These are phyloP conservation scores for Hordeum pubiflorum DNA, from an alignment of 202 grass and related monocot species.

Conservation along the genomic window DNA sequence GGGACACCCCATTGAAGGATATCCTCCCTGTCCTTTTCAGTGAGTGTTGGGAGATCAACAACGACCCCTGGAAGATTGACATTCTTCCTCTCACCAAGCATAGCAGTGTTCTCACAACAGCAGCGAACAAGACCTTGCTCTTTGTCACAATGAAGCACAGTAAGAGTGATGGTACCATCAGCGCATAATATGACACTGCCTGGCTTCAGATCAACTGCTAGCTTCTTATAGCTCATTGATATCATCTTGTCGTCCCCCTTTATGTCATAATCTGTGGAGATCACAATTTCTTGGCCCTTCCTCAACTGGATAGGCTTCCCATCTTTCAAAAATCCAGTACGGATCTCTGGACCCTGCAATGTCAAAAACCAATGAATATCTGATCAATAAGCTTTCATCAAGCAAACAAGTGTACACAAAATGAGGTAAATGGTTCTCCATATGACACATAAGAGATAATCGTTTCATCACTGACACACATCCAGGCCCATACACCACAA, in stretches of 20 bases:
- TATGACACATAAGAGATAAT: not conserved
- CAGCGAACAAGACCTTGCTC: constrained; percentile 52
- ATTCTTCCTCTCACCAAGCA: constrained; percentile 93
- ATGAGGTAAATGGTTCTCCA: not conserved
- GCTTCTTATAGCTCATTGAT: constrained; percentile 94
- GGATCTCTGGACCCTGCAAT: constrained; percentile 81
- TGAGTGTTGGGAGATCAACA: constrained; percentile 90
- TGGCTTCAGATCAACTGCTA: constrained; percentile 68
- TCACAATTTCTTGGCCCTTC: constrained; percentile 72
- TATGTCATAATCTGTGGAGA: constrained; percentile 77
- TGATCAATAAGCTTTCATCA: not conserved
- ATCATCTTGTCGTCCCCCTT: constrained; percentile 66
- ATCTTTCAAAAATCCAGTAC: constrained; percentile 93
- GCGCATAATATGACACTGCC: constrained; percentile 67
- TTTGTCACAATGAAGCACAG: constrained; percentile 58
- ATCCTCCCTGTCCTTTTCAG: constrained; percentile 83
- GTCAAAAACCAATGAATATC: not conserved
- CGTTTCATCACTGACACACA: not conserved
- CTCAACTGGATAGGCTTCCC: constrained; percentile 66
- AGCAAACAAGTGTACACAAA: not conserved
- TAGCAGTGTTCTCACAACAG: constrained; percentile 68
- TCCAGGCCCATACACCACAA: not conserved
- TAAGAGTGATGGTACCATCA: constrained; percentile 79
- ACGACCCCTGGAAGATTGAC: constrained; percentile 88
- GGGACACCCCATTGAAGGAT: constrained; percentile 82